phyloP scores from a whole-genome alignment of 805 yeast species.

The Candida nemodendra region DNA sequence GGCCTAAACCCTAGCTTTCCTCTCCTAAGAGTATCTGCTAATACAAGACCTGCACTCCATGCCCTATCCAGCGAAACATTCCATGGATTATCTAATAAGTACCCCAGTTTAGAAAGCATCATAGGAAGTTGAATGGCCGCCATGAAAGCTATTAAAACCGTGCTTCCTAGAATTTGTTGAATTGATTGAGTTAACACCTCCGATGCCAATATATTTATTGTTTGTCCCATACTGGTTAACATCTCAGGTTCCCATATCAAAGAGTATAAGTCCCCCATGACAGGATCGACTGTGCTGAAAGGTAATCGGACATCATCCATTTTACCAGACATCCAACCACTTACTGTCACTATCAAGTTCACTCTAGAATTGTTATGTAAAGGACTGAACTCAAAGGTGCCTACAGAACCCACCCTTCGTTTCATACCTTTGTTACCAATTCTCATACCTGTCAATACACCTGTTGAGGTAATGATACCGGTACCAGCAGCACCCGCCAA shows the following conservation, averaged over 20 bases:
- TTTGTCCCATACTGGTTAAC: conserved; percentile 94
- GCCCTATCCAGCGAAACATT: conserved; percentile 95
- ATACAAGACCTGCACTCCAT: conserved; percentile 88
- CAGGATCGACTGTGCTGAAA: conserved; percentile 94
- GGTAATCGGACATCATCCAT: conserved; percentile 96
- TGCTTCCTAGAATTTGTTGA: conserved; percentile 92
- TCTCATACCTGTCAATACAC: conserved; percentile 86
- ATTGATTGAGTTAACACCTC: conserved; percentile 91
- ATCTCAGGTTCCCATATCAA: conserved; percentile 97
- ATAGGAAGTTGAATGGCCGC: conserved; percentile 90
- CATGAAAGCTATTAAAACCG: conserved; percentile 86
- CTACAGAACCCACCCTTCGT: conserved; percentile 84
- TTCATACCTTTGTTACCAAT: conserved; percentile 87
- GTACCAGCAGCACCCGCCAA: conserved; percentile 97
- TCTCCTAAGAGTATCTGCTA: conserved; percentile 87
- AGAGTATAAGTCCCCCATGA: conserved; percentile 94
- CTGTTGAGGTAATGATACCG: conserved; percentile 87
- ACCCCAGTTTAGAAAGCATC: conserved; percentile 85
- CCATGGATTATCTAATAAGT: conserved; percentile 95
- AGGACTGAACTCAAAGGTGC: conserved; percentile 92
- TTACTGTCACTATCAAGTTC: conserved; percentile 80
- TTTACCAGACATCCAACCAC: conserved; percentile 97
- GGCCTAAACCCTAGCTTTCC: conserved; percentile 93
- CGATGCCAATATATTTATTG: conserved; percentile 87
- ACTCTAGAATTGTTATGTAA: conserved; percentile 87